A percentile compares a stretch with the other conserved stretches of the same genome.
Conservation (phyloP, 75 land plant species). For the Adiantum capillusveneris region DNA sequence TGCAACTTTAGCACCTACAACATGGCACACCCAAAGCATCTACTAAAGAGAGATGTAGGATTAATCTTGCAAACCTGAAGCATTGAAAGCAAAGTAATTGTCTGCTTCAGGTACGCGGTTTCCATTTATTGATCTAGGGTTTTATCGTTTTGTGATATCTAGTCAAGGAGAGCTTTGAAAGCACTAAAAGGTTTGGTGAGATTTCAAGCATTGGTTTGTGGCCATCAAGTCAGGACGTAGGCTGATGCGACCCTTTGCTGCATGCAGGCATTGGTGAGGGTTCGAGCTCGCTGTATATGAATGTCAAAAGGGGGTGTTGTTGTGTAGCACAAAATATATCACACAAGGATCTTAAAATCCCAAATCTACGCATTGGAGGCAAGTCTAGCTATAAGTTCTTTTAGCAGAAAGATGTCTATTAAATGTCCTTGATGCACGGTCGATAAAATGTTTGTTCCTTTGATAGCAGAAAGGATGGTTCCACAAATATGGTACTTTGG, state of each 20-base stretch:
- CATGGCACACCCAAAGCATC: no score
- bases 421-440: no score
- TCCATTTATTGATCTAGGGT: no score
- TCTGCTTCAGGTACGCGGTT: no score
- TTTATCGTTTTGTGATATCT: no score
- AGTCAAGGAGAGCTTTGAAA: conserved; percentile 59
- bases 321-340: conserved; percentile 53
- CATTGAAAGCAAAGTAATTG: no score
- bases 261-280: conserved; percentile 92
- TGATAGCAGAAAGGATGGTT: conserved; percentile 67
- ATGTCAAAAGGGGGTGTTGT: conserved; percentile 88
- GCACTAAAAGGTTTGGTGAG: conserved; percentile 69
- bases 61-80: no score
- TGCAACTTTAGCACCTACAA: no score
- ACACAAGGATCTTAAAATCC: conserved; percentile 40
- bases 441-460: no score
- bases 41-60: no score
- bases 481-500: conserved; percentile 57
- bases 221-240: conserved; percentile 57
- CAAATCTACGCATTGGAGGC: conserved; percentile 72
- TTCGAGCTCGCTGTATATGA: conserved; percentile 79
- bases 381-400: no score
- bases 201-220: conserved; percentile 66
- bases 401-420: neutral
- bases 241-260: conserved; percentile 80